Conservation (phyloP, 169 alveolate genomes). For the Plasmodium vivax region DNA sequence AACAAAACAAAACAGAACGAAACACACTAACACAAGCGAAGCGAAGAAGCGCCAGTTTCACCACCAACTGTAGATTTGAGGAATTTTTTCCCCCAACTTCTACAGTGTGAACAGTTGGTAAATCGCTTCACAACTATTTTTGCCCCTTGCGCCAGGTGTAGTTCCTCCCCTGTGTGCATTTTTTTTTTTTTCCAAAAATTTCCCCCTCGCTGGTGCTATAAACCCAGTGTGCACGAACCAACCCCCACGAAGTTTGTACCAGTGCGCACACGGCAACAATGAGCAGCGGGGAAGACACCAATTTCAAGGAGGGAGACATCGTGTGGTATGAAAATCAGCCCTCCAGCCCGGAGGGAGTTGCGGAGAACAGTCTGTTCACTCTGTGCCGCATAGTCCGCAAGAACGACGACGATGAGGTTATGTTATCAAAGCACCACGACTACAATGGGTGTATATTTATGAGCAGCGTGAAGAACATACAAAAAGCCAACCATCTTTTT, state of each 20-base stretch:
- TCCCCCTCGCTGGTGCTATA: neutral
- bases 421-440: slow-evolving; percentile 15
- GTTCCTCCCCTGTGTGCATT: neutral
- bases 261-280: neutral
- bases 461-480: slow-evolving; percentile 1
- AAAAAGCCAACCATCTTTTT: slow-evolving; percentile 35
- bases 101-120: neutral
- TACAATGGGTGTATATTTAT: slow-evolving; percentile 12
- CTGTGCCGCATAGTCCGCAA: slow-evolving; percentile 33
- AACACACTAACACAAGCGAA: neutral
- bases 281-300: neutral
- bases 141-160: neutral
- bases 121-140: neutral
- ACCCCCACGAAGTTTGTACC: neutral
- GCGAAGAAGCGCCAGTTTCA: neutral
- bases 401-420: slow-evolving; percentile 22
- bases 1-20: neutral
- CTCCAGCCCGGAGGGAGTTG: neutral
- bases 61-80: neutral
- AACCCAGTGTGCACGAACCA: neutral
- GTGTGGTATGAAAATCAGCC: slow-evolving; percentile 50
- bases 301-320: slow-evolving; percentile 53
- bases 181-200: neutral
- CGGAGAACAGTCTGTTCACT: neutral
- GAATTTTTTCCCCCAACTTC: neutral